Base-by-base conservation (phyloP, 2,329 filamentous ascomycete species). In the Daldinia sp. region DNA sequence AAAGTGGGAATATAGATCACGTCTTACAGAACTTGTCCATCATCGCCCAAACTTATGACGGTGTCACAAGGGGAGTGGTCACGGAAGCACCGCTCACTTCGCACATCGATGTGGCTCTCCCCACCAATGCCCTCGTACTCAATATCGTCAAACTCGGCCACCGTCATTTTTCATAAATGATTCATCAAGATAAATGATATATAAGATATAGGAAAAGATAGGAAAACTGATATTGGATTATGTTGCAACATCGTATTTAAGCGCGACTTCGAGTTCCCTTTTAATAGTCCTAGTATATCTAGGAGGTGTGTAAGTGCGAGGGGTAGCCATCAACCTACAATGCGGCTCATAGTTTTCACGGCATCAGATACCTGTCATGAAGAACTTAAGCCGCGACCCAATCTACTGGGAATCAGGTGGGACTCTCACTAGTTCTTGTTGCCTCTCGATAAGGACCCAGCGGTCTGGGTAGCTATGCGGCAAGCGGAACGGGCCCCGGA, bases 111-210 rank as follows among this genome's bases (percentile, higher is more conserved):
- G 28, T 60, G 30, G 7, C 70, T 55, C 9, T 68, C 72, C 20
- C 60, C 73, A n/a, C 73, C 73, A 59, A 74, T 68, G 9, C 74
- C 73, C 54, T 60, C 69, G 18, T 71, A 75, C 26, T 75, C 71
- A 20, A 74, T 70, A 20, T 73, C 67, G 30, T 70, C 62, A 18
- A 59, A 58, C 35, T 67, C 65, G 5, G 64, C 68, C 70, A 74
- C 75, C 10, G 42, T 58, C 6, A 15, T 13, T 10, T 13, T 37
- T 15, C 20, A 9, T n/a, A 30, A 60, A 12, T n/a, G 20, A 53
- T 39, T 35, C 23, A 18, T 51, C 4, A 35, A 13, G 10, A 37
- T 23, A 12, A n/a, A 10, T 18, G 15, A 51, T 30, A 51, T 9
- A 51, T 51, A 51, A 46, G 18, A 13, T 20, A 13, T 39, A 15